phyloP scores from a whole-genome alignment of 2,329 filamentous ascomycete genomes.

The Cladophialophora psammophila region DNA sequence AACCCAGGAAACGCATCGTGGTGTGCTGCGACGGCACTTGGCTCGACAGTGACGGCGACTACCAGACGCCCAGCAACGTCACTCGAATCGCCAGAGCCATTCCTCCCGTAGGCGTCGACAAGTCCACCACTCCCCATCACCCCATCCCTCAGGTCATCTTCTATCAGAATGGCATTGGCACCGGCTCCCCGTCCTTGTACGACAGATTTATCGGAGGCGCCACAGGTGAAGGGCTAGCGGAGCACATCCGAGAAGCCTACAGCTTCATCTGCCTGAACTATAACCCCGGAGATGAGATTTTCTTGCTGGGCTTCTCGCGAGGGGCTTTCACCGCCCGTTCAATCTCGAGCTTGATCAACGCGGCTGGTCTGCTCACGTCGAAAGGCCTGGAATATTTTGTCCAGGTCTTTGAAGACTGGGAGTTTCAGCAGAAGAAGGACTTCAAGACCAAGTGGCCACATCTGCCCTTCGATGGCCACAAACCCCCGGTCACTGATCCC shows the following conservation, averaged over 20 bases:
- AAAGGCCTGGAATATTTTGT: constrained; percentile 39
- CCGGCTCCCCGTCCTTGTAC: constrained; percentile 39
- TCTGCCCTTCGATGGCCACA: constrained; percentile 37
- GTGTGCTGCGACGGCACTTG: constrained; percentile 48
- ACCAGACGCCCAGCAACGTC: constrained; percentile 45
- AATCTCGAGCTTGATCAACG: constrained; percentile 47
- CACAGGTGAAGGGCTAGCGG: constrained; percentile 39
- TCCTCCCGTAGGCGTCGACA: constrained; percentile 41
- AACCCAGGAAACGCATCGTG: constrained; percentile 43
- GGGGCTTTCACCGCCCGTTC: constrained; percentile 50
- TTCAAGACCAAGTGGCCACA: constrained; percentile 38
- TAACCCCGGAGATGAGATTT: constrained; percentile 47
- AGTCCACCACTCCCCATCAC: constrained; percentile 28
- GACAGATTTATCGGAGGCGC: constrained; percentile 43
- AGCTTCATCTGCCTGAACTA: constrained; percentile 48
- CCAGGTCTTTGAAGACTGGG: constrained; percentile 42
- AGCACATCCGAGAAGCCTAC: constrained; percentile 42
- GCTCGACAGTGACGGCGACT: constrained; percentile 44
- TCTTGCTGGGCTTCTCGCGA: constrained; percentile 48
- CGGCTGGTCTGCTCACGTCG: constrained; percentile 45
- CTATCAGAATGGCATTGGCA: constrained; percentile 47
- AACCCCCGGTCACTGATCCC: constrained; percentile 34
- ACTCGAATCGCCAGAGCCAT: constrained; percentile 46
- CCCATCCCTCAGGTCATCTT: constrained; percentile 44
- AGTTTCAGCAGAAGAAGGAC: constrained; percentile 37